Conservation (phyloP, 2,329 filamentous ascomycete genomes). For the Scorias spongiosa region DNA sequence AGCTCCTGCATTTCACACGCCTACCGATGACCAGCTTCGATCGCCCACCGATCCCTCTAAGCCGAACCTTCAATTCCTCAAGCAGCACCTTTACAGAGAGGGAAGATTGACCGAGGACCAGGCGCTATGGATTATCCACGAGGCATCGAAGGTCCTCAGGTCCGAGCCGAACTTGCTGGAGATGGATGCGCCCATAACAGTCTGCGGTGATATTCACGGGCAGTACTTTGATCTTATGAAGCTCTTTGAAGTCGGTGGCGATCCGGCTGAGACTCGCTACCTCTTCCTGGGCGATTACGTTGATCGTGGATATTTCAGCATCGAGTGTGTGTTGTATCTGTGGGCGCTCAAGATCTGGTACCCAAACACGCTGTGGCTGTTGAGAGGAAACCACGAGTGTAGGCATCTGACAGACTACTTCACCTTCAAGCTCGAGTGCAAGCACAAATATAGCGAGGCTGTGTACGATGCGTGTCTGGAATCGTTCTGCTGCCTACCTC, state of each 20-base stretch:
- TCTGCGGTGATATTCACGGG: conserved; percentile 95
- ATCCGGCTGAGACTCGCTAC: conserved; percentile 90
- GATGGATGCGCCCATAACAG: conserved; percentile 98
- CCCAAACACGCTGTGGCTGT: conserved; percentile 88
- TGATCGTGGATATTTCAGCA: conserved; percentile 95
- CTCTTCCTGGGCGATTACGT: conserved; percentile 97
- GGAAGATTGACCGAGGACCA: conserved; percentile 94
- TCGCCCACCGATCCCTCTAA: conserved; percentile 72
- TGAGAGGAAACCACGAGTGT: conserved; percentile 97
- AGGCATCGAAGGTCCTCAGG: conserved; percentile 74
- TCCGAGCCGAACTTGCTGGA: conserved; percentile 90
- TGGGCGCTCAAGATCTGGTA: conserved; percentile 99
- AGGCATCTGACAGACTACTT: conserved; percentile 99
- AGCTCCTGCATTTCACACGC: conserved; percentile 84
- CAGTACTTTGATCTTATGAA: conserved; percentile 99
- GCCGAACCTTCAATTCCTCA: conserved; percentile 85
- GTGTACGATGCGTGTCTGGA: conserved; percentile 98
- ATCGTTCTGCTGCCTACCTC: conserved; percentile 83
- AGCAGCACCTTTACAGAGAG: conserved; percentile 97
- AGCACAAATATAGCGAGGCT: conserved; percentile 95
- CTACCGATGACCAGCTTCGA: conserved; percentile 88
- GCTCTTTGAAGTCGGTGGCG: conserved; percentile 93
- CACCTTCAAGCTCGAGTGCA: conserved; percentile 99
- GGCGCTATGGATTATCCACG: conserved; percentile 84
- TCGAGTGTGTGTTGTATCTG: conserved; percentile 95